Evolutionary conservation across 208 protist species (phyloP), one percentile per base, ranked within the genome.

Genomic region (Leishmania martiniquensis): DNA sequence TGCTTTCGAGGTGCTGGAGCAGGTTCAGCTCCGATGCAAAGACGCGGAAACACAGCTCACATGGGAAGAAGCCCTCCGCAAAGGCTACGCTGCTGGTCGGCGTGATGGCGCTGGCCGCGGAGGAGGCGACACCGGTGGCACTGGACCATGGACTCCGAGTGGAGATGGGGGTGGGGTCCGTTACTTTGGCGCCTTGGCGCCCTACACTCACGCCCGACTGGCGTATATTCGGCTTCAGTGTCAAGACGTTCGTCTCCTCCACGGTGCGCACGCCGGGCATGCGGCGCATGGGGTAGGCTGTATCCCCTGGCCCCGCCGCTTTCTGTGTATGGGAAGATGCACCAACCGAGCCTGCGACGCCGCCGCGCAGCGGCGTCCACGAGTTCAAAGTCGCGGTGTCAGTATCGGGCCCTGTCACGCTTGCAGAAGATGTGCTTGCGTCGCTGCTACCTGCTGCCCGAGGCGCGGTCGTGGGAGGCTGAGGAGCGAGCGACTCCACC

Each of bases 1-100:
- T 77, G 20, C 62, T 80, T 73, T 92, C 87, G 2, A 97, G 83
- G 83, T 97, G 94, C 44, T 95, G 78, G 32, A 97, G 87, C 39
- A 97, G 76, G 44, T 91, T 86, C 51, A 85, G 10, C 81, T 97
- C 92, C 54, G 71, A 86, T 20, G 76, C 45, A 45, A 93, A 95
- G 15, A 76, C 73, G 9, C 85, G 86, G 34, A 59, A 69, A 79
- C 94, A 97, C 80, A 97, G 77, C 85, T 97, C 94, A 67, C 94
- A 97, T 25, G 92, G 90, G 65, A 97, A 97, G 75, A 88, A 60
- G 22, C 55, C 65, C 3, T 89, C 89, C 45, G 42, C 37, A 37
- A 74, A 74, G 34, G 54, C 17, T 6, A 72, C 3, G 47, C 42
- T 47, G 10, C 17, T 37, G 29, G 49, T 47, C 44, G 47, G 37